Base-by-base conservation (phyloP, 2,329 filamentous ascomycete genomes). In the Lizonia empirigonia region DNA sequence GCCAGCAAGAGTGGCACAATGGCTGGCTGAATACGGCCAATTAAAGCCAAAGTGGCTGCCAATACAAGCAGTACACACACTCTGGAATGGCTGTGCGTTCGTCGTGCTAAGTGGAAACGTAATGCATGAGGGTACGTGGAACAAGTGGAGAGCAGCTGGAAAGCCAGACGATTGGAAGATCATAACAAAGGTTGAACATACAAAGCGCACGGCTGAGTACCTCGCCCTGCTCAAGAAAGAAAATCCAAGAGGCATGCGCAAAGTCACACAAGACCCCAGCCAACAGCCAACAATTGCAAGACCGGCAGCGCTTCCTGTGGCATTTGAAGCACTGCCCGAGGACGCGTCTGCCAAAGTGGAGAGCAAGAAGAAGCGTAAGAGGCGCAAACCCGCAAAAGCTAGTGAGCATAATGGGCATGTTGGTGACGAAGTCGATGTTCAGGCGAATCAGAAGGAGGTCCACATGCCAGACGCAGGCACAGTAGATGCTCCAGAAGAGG, bases 101-200 rank as follows among this genome's bases (percentile, higher is more conserved):
- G 64, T 72, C 9, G 64, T 72, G 6, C 51, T 72, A 6, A 72
- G 68, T 34, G 68, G 67, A 2, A 67, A 56, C 30, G 67, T 72
- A 4, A 65, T 59, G 53, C 64, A 71, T 33, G 55, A 64, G 12
- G 60, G 63, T 38, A 46, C 59, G 8, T 71, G 68, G 69, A 46
- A 56, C 7, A 70, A 68, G 32, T 71, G 69, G 68, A 60, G 63
- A 53, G 58, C 55, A 10, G 33, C 47, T 1, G 56, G 52, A 2
- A 65, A 62, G 44, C 70, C 69, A 4, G 59, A 65, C 9, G 44
- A 65, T 37, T 73, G 70, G 70, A 72, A 62, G 32, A 53, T 72
- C n/a, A 64, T 72, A 66, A 71, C 66, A 23, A 71, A 70, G 45
- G 58, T 67, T 1, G 70, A 72, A 36, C 67, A 71, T 44, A 63